Conservation (phyloP, 352 stramenopile species). For the Blastocystis sp. region DNA sequence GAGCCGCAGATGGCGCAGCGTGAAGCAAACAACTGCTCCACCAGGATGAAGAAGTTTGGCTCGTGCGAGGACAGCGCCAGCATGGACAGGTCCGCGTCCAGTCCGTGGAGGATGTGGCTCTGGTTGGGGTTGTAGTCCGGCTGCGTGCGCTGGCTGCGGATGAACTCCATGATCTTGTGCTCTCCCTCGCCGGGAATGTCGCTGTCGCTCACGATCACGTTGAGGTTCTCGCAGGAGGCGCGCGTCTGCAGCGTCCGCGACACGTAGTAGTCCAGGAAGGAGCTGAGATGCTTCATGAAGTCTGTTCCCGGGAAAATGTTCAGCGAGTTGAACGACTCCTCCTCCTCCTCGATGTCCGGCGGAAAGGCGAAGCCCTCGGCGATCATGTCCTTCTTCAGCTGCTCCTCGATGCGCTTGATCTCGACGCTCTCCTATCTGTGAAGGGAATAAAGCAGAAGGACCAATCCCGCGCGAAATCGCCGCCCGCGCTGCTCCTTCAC, state of each 20-base stretch:
- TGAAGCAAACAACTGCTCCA: constrained; percentile 72
- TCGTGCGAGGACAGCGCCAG: constrained; percentile 93
- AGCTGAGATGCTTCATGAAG: constrained; percentile 84
- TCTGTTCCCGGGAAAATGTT: constrained; percentile 76
- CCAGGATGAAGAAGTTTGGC: constrained; percentile 87
- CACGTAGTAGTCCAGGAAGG: constrained; percentile 83
- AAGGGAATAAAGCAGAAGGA: constrained; percentile 76
- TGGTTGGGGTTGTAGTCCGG: constrained; percentile 77
- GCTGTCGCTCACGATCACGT: constrained; percentile 89
- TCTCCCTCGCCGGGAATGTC: constrained; percentile 91
- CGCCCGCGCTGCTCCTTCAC: constrained; percentile 85
- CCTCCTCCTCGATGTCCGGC: constrained; percentile 72
- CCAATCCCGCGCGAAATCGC: constrained; percentile 82
- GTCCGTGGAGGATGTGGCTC: constrained; percentile 81
- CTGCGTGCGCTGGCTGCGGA: constrained; percentile 84
- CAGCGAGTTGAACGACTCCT: constrained; percentile 76
- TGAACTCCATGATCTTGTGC: constrained; percentile 97
- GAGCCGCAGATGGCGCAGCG: constrained; percentile 73
- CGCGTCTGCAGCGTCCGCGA: constrained; percentile 81
- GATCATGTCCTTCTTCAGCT: constrained; percentile 81
- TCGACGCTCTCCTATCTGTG: constrained; percentile 77
- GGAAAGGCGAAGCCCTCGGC: constrained; percentile 78
- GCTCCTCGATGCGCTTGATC: constrained; percentile 79
- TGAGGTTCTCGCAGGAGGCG: constrained; percentile 79
- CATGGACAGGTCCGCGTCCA: constrained; percentile 97